These are phyloP conservation scores for Labyrinthula sp. DNA, from an alignment of 352 stramenopile genomes.

Conservation along the genomic window DNA sequence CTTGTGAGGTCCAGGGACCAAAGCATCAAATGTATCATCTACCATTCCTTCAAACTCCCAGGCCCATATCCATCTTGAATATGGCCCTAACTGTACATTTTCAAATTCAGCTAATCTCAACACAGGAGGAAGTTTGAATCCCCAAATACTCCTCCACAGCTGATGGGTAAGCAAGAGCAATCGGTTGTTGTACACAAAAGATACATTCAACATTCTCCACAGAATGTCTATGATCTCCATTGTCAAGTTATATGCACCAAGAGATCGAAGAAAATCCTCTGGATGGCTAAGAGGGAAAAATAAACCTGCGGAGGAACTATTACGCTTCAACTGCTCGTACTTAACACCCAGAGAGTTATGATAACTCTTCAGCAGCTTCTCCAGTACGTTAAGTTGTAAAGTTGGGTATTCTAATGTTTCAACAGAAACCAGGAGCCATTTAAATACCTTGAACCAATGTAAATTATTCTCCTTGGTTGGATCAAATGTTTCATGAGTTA, in stretches of 20 bases:
- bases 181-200: slow-evolving; percentile 11
- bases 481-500: slow-evolving; percentile 6
- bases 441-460: slow-evolving; percentile 15
- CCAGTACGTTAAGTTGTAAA: slow-evolving; percentile 22
- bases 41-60: too few relatives aligned
- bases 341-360: slow-evolving; percentile 8
- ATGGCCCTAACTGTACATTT: too few relatives aligned
- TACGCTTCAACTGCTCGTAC: slow-evolving; percentile 6
- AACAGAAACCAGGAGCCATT: slow-evolving; percentile 19
- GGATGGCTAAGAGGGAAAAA: slow-evolving; percentile 19
- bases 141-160: slow-evolving; percentile 19
- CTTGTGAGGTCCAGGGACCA: too few relatives aligned
- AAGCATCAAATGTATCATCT: too few relatives aligned
- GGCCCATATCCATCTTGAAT: too few relatives aligned
- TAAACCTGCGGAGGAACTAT: slow-evolving; percentile 18
- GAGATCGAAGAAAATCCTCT: slow-evolving; percentile 8
- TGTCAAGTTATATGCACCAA: slow-evolving; percentile 1
- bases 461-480: slow-evolving; percentile 8
- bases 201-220: slow-evolving; percentile 22
- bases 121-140: slow-evolving; percentile 12
- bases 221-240: slow-evolving; percentile 10
- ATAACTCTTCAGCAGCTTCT: slow-evolving; percentile 16
- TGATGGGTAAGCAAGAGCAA: slow-evolving; percentile 8
- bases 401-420: slow-evolving; percentile 3
- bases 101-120: too few relatives aligned